These are phyloP conservation scores for Bolboschoenoplectus hybrid DNA, from an alignment of 202 grass and related monocot species.

Conservation along the genomic window DNA sequence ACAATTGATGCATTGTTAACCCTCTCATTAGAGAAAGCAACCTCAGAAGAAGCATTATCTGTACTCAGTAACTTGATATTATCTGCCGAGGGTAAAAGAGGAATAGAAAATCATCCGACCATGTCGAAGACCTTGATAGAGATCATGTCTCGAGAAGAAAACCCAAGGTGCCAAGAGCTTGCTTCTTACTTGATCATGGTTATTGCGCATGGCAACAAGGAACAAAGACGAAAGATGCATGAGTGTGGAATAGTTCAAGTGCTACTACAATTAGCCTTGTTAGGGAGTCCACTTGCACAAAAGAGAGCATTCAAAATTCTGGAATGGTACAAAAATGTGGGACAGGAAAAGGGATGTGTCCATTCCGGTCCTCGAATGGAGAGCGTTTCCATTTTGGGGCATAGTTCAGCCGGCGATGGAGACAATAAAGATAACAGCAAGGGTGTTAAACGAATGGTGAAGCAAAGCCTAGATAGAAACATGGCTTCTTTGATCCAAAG, in stretches of 20 bases:
- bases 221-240: slow-evolving; percentile 45
- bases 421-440: slow-evolving; percentile 38
- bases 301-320: slow-evolving; percentile 74
- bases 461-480: slow-evolving; percentile 79
- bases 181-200: slow-evolving; percentile 73
- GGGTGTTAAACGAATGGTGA: slow-evolving; percentile 61
- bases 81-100: slow-evolving; percentile 46
- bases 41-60: slow-evolving; percentile 51
- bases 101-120: slow-evolving; percentile 48
- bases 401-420: neutral
- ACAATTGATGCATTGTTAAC: slow-evolving; percentile 52
- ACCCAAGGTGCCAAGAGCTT: slow-evolving; percentile 66
- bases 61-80: slow-evolving; percentile 58
- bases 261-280: slow-evolving; percentile 61
- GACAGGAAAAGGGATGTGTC: slow-evolving; percentile 38
- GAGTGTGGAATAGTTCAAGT: slow-evolving; percentile 59
- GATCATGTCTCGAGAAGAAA: slow-evolving; percentile 51
- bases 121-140: slow-evolving; percentile 55
- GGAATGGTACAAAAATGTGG: slow-evolving; percentile 74
- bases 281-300: slow-evolving; percentile 63
- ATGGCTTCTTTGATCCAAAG: slow-evolving; percentile 65
- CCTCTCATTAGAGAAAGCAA: slow-evolving; percentile 24
- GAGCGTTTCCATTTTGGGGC: neutral
- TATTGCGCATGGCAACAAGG: slow-evolving; percentile 49
- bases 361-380: slow-evolving; percentile 72